phyloP scores from a whole-genome alignment of 106 monocot genomes.

The Phalaenopsis aphrodite region DNA sequence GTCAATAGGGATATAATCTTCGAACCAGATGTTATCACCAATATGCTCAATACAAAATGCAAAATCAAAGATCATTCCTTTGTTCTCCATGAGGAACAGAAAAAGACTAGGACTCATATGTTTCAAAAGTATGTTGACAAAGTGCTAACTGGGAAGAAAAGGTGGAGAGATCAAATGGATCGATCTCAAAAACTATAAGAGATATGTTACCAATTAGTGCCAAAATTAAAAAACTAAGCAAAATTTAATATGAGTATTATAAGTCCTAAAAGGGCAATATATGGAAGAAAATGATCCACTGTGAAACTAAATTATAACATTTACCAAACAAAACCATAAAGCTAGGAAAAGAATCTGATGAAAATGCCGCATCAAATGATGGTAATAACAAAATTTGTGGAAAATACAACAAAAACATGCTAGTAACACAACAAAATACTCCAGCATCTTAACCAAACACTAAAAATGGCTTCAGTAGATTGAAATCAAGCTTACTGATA shows the following conservation, averaged over 20 bases:
- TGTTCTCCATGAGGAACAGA: background rate
- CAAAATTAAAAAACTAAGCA: background rate
- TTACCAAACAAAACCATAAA: background rate
- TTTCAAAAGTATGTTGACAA: background rate
- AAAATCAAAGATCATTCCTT: background rate
- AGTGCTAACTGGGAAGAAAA: background rate
- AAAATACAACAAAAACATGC: background rate
- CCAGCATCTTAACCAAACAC: background rate
- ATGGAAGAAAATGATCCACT: background rate
- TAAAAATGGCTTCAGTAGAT: background rate
- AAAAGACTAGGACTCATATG: background rate
- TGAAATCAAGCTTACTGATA: constrained; percentile 13
- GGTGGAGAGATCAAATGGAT: background rate
- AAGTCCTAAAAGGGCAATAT: background rate
- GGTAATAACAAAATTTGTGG: background rate
- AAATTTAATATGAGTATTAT: background rate
- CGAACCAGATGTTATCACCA: background rate
- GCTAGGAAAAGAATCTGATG: background rate
- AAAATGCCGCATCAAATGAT: background rate
- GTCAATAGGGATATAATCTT: background rate
- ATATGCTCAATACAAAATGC: background rate
- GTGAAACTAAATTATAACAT: background rate
- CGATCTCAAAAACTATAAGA: background rate
- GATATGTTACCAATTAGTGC: background rate
- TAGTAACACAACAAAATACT: background rate